Evolutionary conservation across 805 yeast species (phyloP), one percentile per base, ranked within the genome.

Genomic region (Starmerella khaoyaiensis): DNA sequence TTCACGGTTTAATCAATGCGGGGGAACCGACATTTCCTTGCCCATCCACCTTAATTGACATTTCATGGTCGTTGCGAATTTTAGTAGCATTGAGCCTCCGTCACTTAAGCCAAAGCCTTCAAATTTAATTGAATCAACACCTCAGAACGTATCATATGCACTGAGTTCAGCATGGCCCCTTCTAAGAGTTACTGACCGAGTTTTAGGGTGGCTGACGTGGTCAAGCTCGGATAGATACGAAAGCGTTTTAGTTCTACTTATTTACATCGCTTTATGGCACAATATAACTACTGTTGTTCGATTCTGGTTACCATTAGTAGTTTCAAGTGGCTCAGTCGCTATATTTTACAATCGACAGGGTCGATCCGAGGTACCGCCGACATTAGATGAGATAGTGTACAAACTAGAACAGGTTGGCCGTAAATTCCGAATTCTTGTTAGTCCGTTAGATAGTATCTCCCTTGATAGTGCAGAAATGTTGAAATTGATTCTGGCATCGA

Each of bases 131-230:
- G 67, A 83, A 26, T 73, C 83, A 18, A 90, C 98, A 0, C 97
- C 97, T 2, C 90, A 95, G 2, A 72, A 84, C 1, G 82, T 87
- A 11, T 76, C 94, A 21, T 79, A 81, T 49, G 81, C 90, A 3
- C 65, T 87, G 35, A 72, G 84, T 27, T 68, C 74, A 42, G 73
- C 93, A 8, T 86, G 87, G 55, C 97, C 97, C 2, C 82, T 82
- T 54, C 63, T 87, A 29, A 66, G 80, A 27, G 70, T 79, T 1
- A 72, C 76, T 8, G 83, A 86, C 56, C 73, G 75, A 47, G 45
- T 71, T 2, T 63, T 84, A 38, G 75, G 81, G 29, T 65, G 84
- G 27, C 57, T 81, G 25, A 86, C 97, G 0, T 87, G 98, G 98
- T 80, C 96, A 2, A 75, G 76, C 44, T 86, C 79, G 25, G 90